Evolutionary conservation across 371 early-diverging fungal genomes (phyloP).

Genomic region (Rhizomucor miehei): DNA sequence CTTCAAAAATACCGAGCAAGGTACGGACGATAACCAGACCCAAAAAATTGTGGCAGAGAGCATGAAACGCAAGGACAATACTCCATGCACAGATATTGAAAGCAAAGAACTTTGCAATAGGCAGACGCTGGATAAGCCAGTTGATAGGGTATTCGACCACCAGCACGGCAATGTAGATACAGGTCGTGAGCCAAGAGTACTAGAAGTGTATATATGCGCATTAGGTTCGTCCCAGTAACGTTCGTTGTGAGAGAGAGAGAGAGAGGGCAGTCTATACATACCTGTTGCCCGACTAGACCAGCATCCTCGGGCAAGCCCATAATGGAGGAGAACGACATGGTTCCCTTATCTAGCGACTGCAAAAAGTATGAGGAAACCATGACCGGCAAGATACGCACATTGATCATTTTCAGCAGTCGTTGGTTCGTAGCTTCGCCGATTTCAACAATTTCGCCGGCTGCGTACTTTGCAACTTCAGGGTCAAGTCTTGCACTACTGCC

Average conservation of each 20-base stretch:
- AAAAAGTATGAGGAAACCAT: constrained; percentile 21
- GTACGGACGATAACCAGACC: constrained; percentile 18
- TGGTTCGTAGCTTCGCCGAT: constrained; percentile 21
- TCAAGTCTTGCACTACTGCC: constrained; percentile 5
- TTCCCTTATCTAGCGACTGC: constrained; percentile 26
- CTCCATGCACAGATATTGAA: constrained; percentile 23
- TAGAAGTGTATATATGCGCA: not conserved
- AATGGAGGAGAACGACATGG: constrained; percentile 21
- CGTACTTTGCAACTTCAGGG: constrained; percentile 28
- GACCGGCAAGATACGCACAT: constrained; percentile 13
- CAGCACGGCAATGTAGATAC: constrained; percentile 24
- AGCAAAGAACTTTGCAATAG: constrained; percentile 20
- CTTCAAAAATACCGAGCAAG: constrained; percentile 25
- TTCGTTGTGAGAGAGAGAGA: too few relatives aligned
- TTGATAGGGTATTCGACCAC: constrained; percentile 25
- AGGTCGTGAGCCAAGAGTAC: constrained; percentile 26
- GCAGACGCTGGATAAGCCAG: constrained; percentile 21
- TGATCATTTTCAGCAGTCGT: constrained; percentile 15
- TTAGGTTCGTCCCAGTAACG: too few relatives aligned
- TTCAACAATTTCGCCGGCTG: constrained; percentile 10
- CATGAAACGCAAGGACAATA: constrained; percentile 14
- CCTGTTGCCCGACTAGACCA: constrained; percentile 19
- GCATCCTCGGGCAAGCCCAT: constrained; percentile 18
- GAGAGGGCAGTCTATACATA: constrained; percentile 4
- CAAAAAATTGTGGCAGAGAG: constrained; percentile 18